Evolutionary conservation across 2,329 filamentous ascomycete species (phyloP).

Genomic region (Aspergillus sp.): DNA sequence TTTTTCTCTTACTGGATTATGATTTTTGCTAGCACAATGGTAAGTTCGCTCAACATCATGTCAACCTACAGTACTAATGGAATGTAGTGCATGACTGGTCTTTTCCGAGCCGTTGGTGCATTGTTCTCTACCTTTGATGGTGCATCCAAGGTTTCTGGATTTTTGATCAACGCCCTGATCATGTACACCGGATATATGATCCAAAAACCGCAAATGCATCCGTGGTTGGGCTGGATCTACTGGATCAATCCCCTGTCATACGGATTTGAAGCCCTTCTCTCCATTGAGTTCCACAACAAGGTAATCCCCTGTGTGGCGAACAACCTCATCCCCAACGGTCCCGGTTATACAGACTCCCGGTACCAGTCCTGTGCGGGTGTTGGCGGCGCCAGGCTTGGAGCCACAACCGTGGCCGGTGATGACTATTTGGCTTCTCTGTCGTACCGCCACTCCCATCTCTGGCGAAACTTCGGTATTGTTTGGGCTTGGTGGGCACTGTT

Average conservation of each 20-base stretch:
- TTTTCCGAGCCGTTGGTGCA: conserved; percentile 55
- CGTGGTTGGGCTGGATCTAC: conserved; percentile 48
- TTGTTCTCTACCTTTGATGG: conserved; percentile 54
- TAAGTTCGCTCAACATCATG: conserved; percentile 19
- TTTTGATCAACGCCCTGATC: conserved; percentile 31
- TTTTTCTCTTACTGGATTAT: conserved; percentile 62
- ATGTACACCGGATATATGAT: conserved; percentile 43
- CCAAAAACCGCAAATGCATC: conserved; percentile 45
- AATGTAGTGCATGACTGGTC: conserved; percentile 50
- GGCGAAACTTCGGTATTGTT: conserved; percentile 59
- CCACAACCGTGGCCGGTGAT: conserved; percentile 51
- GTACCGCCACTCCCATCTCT: conserved; percentile 49
- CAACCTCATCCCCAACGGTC: conserved; percentile 31
- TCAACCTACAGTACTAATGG: conserved; percentile 7
- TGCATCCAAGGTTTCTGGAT: conserved; percentile 51
- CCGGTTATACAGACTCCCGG: conserved; percentile 21
- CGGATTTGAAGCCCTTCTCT: conserved; percentile 33
- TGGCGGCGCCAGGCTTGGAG: conserved; percentile 49
- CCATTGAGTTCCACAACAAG: conserved; percentile 33
- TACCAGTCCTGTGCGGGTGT: conserved; percentile 30
- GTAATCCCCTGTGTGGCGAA: conserved; percentile 30
- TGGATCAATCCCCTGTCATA: conserved; percentile 38
- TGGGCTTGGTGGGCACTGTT: conserved; percentile 62
- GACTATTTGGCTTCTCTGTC: conserved; percentile 54
- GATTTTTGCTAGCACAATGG: conserved; percentile 49